These are phyloP conservation scores for Amaranthus cruentus DNA, from an alignment of 148 eudicot species.

Conservation along the genomic window DNA sequence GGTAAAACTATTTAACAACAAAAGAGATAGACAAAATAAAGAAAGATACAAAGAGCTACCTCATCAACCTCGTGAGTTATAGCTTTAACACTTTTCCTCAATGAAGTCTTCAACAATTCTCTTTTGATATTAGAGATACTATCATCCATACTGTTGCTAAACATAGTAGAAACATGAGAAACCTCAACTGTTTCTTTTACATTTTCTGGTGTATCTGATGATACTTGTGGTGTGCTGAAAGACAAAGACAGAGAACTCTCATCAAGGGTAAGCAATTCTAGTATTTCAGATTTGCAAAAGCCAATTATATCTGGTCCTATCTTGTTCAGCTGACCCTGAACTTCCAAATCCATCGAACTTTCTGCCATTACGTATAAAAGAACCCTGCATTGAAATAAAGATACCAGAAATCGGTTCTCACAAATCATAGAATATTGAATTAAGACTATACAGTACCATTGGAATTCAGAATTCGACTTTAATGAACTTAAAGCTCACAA, in stretches of 20 bases:
- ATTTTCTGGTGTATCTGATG: slow-evolving; percentile 2
- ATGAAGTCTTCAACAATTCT: slow-evolving; percentile 51
- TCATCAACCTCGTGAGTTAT: slow-evolving; percentile 64
- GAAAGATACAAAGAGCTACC: slow-evolving; percentile 31
- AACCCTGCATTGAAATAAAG: slow-evolving; percentile 10
- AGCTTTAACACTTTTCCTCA: slow-evolving; percentile 43
- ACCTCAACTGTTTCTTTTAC: slow-evolving; percentile 13
- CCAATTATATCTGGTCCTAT: slow-evolving; percentile 58
- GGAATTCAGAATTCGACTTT: too few relatives aligned
- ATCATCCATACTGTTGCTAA: slow-evolving; percentile 39
- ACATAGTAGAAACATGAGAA: slow-evolving; percentile 29
- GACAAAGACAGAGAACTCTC: slow-evolving; percentile 31
- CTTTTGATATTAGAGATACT: slow-evolving; percentile 35
- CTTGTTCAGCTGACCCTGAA: slow-evolving; percentile 23
- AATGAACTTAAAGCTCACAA: too few relatives aligned
- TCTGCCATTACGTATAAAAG: slow-evolving; percentile 34
- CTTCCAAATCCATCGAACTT: slow-evolving; percentile 26
- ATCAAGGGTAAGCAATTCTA: slow-evolving; percentile 36
- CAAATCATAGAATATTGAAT: too few relatives aligned
- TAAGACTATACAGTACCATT: too few relatives aligned
- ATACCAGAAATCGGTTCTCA: too few relatives aligned
- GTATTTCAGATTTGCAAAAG: slow-evolving; percentile 43
- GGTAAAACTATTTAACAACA: not conserved
- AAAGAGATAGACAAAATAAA: not conserved
- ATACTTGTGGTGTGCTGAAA: slow-evolving; percentile 18